Conservation (phyloP, 306 rosid species). For the Corylus heterophylla region DNA sequence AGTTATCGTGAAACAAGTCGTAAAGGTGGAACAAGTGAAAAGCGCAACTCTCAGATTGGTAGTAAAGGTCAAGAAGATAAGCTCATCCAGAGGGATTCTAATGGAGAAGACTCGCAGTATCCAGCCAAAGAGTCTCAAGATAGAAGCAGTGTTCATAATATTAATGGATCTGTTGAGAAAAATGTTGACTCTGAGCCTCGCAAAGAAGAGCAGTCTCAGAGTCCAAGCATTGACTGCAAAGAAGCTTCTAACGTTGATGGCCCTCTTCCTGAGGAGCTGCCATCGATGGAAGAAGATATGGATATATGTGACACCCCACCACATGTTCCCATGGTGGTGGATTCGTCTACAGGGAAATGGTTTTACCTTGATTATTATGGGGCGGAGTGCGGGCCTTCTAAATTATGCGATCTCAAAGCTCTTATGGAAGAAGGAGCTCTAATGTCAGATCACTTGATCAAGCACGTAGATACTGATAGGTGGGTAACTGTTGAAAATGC, state of each 20-base stretch:
- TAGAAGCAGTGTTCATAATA: slow-evolving; percentile 40
- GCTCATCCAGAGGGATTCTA: slow-evolving; percentile 49
- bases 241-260: slow-evolving; percentile 48
- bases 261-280: slow-evolving; percentile 69
- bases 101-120: slow-evolving; percentile 37
- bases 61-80: slow-evolving; percentile 64
- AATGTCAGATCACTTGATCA: slow-evolving; percentile 86
- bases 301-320: slow-evolving; percentile 99
- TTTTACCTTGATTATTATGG: slow-evolving; percentile 87
- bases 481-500: slow-evolving; percentile 98
- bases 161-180: slow-evolving; percentile 46
- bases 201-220: slow-evolving; percentile 56
- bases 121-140: slow-evolving; percentile 60
- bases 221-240: slow-evolving; percentile 50
- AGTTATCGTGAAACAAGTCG: slow-evolving; percentile 47
- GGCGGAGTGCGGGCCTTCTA: slow-evolving; percentile 80
- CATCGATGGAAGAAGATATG: slow-evolving; percentile 99
- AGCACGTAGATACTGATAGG: slow-evolving; percentile 87
- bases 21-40: slow-evolving; percentile 56
- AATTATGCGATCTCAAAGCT: slow-evolving; percentile 68
- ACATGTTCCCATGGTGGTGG: slow-evolving; percentile 69
- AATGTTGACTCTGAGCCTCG: slow-evolving; percentile 36
- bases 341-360: slow-evolving; percentile 81
- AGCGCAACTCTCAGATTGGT: slow-evolving; percentile 41
- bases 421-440: slow-evolving; percentile 88